A percentile compares a stretch with the other conserved stretches of the same genome.
These are phyloP conservation scores for Phyllosticta citriasiana DNA, from an alignment of 2,329 filamentous ascomycete species.

Conservation along the genomic window DNA sequence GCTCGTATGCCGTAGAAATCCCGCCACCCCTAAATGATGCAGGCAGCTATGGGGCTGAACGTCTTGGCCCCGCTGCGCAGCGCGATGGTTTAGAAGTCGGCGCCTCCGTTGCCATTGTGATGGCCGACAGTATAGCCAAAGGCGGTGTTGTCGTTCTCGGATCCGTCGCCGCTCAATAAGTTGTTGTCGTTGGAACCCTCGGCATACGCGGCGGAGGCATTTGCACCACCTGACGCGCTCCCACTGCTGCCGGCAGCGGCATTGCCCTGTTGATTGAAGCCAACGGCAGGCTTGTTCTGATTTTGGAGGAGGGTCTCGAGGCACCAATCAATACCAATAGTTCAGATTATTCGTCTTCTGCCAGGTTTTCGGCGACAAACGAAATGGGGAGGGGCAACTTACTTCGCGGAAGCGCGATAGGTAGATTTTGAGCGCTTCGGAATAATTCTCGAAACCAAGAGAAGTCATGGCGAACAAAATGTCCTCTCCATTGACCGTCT, in stretches of 20 bases:
- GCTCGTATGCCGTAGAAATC: constrained; percentile 13
- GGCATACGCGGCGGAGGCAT: constrained; percentile 20
- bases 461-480: constrained; percentile 99
- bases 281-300: constrained; percentile 43
- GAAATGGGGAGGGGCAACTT: constrained; percentile 37
- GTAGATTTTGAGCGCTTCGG: constrained; percentile 96
- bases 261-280: constrained; percentile 24
- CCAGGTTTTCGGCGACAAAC: constrained; percentile 13
- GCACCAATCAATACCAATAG: constrained; percentile 42
- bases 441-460: constrained; percentile 96
- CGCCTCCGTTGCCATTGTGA: constrained; percentile 30
- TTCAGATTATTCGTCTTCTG: constrained; percentile 33
- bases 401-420: constrained; percentile 96
- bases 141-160: constrained; percentile 31
- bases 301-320: constrained; percentile 70
- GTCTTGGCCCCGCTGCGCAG: constrained; percentile 16
- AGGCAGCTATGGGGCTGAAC: constrained; percentile 7
- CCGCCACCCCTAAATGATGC: constrained; percentile 10
- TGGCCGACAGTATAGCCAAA: constrained; percentile 29
- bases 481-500: constrained; percentile 98
- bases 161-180: constrained; percentile 33
- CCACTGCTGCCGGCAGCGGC: constrained; percentile 20
- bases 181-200: constrained; percentile 32
- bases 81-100: constrained; percentile 24
- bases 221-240: constrained; percentile 14